Evolutionary conservation across 495 filamentous ascomycete species (phyloP).

Genomic region (Sordaria brevicollis): DNA sequence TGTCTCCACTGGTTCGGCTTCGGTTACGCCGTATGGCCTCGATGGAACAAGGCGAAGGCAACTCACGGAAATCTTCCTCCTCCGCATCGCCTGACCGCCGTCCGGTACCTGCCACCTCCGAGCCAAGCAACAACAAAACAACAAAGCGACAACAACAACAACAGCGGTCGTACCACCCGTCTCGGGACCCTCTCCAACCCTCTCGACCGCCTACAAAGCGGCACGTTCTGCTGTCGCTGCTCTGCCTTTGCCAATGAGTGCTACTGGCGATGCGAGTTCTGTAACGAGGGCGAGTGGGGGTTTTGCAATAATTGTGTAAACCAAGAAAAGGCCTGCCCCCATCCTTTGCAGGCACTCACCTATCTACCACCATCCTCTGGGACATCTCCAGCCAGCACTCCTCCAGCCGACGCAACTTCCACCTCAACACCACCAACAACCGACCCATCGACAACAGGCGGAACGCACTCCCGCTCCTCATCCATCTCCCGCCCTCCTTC

Average conservation of each 20-base stretch:
- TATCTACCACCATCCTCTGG: slow-evolving; percentile 13
- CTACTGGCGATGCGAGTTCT: slow-evolving; percentile 73
- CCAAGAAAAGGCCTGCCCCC: slow-evolving; percentile 63
- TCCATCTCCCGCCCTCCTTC: slow-evolving; percentile 8
- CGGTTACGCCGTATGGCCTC: slow-evolving; percentile 47
- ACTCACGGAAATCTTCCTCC: slow-evolving; percentile 25
- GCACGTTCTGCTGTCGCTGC: slow-evolving; percentile 76
- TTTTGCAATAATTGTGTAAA: slow-evolving; percentile 79
- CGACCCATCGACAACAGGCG: not conserved
- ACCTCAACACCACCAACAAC: not conserved
- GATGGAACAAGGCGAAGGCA: slow-evolving; percentile 36
- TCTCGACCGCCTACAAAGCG: slow-evolving; percentile 53
- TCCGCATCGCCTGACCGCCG: slow-evolving; percentile 58
- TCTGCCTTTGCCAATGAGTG: slow-evolving; percentile 60
- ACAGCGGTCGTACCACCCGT: slow-evolving; percentile 13
- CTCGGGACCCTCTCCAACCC: slow-evolving; percentile 56
- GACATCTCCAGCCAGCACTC: not conserved
- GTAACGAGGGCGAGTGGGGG: slow-evolving; percentile 88
- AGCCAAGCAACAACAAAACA: not conserved
- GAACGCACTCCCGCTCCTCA: slow-evolving; percentile 12
- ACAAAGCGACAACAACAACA: not conserved
- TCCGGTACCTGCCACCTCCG: slow-evolving; percentile 51
- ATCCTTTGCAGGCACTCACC: slow-evolving; percentile 58
- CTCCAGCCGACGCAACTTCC: not conserved
- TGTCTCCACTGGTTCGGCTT: slow-evolving; percentile 77